Base-by-base conservation (phyloP, 176 grass and related monocot species). In the Triticum timopheevii region DNA sequence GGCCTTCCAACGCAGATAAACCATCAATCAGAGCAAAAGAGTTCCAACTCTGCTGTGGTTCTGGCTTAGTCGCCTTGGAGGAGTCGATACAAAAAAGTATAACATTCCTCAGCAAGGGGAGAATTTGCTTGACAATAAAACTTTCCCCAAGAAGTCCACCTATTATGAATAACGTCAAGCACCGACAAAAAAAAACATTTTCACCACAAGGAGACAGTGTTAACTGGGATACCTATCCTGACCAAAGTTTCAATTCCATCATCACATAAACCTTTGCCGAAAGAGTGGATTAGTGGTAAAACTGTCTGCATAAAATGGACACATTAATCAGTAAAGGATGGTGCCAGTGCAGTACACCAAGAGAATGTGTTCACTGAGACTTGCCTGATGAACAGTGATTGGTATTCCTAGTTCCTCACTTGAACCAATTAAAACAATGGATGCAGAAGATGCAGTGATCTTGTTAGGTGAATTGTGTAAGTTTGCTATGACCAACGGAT, bases 371-470 rank as follows among this genome's bases (percentile, higher is more conserved):
- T 62, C 39, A 79, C 20, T 34, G 49, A 62, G 70, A 86, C 89
- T 91, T 88, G 76, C 96, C 93, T 95, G 96, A 91, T 98, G 92
- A 87, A 98, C 50, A 44, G 93, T 98, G 76, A 98, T 87, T 33
- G 96, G 96, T 93, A 95, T 87, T 59, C 96, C 96, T 84, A 98
- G 88, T 86, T 98, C 96, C 76, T 95, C 96, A 71, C 93, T 94
- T 79, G 96, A 98, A 87, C 94, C 88, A 81, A 98, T 93, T 80
- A 98, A 82, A 91, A 92, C 89, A 66, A 93, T 88, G n/a, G 93
- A 85, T 44, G 96, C 90, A 81, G 93, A 88, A 83, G 81, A 92
- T 79, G 93, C 86, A 82, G 81, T 89, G 58, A 94, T 87, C 85
- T 98, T 95, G 81, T 94, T 88, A 78, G 93, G 90, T 84, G 93